phyloP scores from a whole-genome alignment of 345 rosid species.

The Euphorbia tirucalli region DNA sequence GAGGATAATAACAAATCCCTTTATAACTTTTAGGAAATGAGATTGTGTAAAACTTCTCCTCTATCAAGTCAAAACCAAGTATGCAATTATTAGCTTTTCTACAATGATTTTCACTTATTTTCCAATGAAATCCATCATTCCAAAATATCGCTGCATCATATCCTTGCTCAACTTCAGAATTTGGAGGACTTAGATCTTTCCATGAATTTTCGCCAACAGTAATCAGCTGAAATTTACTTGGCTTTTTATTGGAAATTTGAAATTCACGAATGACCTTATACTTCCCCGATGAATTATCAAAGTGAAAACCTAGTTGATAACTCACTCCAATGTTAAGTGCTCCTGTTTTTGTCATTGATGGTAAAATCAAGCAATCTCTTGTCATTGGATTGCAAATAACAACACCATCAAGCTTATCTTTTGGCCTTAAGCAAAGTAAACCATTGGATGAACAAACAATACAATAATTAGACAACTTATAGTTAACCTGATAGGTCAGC shows the following conservation, averaged over 20 bases:
- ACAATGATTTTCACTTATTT: neutral
- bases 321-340: neutral
- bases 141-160: neutral
- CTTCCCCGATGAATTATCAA: neutral
- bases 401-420: neutral
- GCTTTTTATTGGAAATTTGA: neutral
- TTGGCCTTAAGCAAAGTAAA: slow-evolving; percentile 1
- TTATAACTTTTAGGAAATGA: neutral
- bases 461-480: neutral
- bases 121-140: slow-evolving; percentile 3
- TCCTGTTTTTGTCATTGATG: neutral
- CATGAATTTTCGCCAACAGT: neutral
- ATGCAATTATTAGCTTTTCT: neutral
- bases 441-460: neutral
- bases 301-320: slow-evolving; percentile 5
- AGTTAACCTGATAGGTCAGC: neutral
- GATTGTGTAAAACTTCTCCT: neutral
- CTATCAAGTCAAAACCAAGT: neutral
- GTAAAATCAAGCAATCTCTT: neutral
- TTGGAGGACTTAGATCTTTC: neutral
- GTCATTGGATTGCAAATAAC: slow-evolving; percentile 7
- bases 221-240: neutral
- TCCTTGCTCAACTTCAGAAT: neutral
- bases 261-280: slow-evolving; percentile 4
- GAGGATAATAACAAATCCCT: neutral